A percentile compares a stretch with the other conserved stretches of the same genome.
Evolutionary conservation across 768 basidiomycete species (phyloP).

Genomic region (Cystobasidium onofrii): DNA sequence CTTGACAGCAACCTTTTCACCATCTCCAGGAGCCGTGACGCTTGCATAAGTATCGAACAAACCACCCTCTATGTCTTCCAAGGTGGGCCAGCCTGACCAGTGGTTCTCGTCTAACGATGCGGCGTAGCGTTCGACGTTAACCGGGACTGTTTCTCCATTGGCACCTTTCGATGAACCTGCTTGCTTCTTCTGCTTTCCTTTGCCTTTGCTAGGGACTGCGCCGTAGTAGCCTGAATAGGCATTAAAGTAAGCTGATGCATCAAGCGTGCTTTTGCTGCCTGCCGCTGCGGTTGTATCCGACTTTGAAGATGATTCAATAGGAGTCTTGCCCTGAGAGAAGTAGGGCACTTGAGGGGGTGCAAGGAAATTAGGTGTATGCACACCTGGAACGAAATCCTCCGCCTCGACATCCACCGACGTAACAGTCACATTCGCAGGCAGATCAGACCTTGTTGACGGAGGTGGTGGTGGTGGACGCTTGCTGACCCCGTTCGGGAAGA

Average conservation of each 20-base stretch:
- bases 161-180: not conserved
- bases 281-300: not conserved
- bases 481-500: not conserved
- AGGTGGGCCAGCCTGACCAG: slow-evolving; percentile 6
- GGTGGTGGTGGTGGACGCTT: slow-evolving; percentile 17
- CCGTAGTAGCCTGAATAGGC: not conserved
- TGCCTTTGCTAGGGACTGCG: not conserved
- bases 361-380: not conserved
- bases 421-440: slow-evolving; percentile 38
- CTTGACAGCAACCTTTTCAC: slow-evolving; percentile 33
- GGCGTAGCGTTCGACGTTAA: not conserved
- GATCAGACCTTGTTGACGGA: slow-evolving; percentile 32
- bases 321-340: not conserved
- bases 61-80: not conserved
- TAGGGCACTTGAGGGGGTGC: slow-evolving; percentile 28
- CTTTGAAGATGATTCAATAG: not conserved
- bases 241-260: not conserved
- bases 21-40: slow-evolving; percentile 16
- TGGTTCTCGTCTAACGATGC: not conserved
- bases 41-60: not conserved
- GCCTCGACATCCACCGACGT: slow-evolving; percentile 41
- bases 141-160: not conserved
- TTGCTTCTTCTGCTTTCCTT: not conserved
- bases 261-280: not conserved
- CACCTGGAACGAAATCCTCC: slow-evolving; percentile 34